Conservation (phyloP, 2,329 filamentous ascomycete species). For the Fusarium albidum region DNA sequence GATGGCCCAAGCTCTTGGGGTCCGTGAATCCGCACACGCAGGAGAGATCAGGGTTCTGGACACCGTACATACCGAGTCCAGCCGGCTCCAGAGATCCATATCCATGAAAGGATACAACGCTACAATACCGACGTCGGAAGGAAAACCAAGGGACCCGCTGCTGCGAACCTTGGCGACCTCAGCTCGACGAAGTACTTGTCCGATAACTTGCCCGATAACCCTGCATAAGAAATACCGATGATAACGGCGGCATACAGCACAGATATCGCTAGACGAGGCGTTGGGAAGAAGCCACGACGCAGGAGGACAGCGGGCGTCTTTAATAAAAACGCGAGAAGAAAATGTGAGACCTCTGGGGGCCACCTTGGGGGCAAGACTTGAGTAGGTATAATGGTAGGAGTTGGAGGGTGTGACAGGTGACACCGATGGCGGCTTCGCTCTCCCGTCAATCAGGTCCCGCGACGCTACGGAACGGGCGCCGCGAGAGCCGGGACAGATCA, state of each 20-base stretch:
- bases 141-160: constrained; percentile 7
- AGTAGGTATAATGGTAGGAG: not conserved
- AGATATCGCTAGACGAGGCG: no score
- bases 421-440: constrained; percentile 25
- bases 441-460: constrained; percentile 28
- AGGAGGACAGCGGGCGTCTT: not conserved
- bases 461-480: constrained; percentile 30
- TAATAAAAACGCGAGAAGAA: not conserved
- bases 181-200: constrained; percentile 18
- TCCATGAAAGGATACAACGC: not conserved
- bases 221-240: constrained; percentile 12
- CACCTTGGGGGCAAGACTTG: not conserved
- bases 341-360: constrained; percentile 1
- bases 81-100: constrained; percentile 16
- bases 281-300: constrained; percentile 1
- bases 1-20: constrained; percentile 11
- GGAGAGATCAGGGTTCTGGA: constrained; percentile 9
- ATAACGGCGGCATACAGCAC: constrained; percentile 21
- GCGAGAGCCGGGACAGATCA: constrained; percentile 25
- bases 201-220: constrained; percentile 23
- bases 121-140: constrained; percentile 6
- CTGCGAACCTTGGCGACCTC: constrained; percentile 12
- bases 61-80: constrained; percentile 11
- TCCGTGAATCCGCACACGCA: constrained; percentile 8
- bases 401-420: constrained; percentile 9